Base-by-base conservation (phyloP, 2,329 filamentous ascomycete species). In the Sporothrix humicola region DNA sequence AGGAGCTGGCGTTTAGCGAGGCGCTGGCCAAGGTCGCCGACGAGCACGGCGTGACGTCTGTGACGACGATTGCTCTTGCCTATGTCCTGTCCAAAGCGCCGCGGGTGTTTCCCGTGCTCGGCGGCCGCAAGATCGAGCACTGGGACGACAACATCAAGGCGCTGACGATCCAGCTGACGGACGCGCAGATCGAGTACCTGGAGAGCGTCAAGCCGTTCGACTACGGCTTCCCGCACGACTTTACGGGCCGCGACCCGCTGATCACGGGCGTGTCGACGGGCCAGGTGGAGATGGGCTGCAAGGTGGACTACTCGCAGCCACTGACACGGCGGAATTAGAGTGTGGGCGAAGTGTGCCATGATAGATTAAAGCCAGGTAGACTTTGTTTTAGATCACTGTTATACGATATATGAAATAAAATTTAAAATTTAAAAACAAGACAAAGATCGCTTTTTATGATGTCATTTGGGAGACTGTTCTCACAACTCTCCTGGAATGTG, bases 11-110 rank as follows among this genome's bases (percentile, higher is more conserved):
- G 71, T 83, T 90, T 48, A 88, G 86, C 69, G 84, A 83, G 42
- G 88, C 88, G 0, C 84, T 94, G 0, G 89, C 87, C 37, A 85
- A 88, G 77, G 85, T 92, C 8, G 89, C 88, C 0, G 84, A 84
- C 8, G 83, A 85, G 74, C 87, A 90, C 76, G 86, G 86, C 1
- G 82, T 85, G 71, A 88, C 77, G 1, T 82, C 86, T 46, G 85
- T 93, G 68, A 91, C 89, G 3, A 87, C 87, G 52, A 82, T 93
- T 48, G 87, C 87, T 0, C 79, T 88, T 69, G 85, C 86, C 6
- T 89, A 88, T 74, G 82, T 88, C 13, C 79, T 83, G 77, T 79
- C 82, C 75, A 89, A 89, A 81, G 81, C 85, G 0, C 83, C 83
- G 0, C 83, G 88, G 74, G 86, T 89, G 23, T 85, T 87, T 75